Evolutionary conservation across 2,329 filamentous ascomycete genomes (phyloP).

Genomic region (Calonectria hongkongensis): DNA sequence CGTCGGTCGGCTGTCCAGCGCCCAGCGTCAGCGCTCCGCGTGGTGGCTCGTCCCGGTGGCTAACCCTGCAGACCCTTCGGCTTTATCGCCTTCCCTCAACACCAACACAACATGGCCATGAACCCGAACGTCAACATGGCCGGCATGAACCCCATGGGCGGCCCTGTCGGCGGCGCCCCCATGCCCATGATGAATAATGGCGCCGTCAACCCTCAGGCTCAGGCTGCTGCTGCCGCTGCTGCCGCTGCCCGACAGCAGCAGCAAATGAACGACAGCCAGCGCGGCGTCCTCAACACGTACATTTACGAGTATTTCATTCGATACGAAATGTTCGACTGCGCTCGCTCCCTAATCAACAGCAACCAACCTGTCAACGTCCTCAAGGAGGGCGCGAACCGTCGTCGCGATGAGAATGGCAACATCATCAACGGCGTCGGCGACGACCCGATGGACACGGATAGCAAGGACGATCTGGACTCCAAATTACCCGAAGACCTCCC

Average conservation of each 20-base stretch:
- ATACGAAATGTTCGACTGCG: conserved; percentile 88
- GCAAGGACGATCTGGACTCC: conserved; percentile 83
- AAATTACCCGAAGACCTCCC: conserved; percentile 90
- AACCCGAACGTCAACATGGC: conserved; percentile 80
- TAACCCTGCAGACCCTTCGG: conserved; percentile 56
- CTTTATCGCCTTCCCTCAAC: conserved; percentile 48
- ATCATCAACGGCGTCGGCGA: conserved; percentile 81
- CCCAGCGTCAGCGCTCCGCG: conserved; percentile 53
- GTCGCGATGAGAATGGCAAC: conserved; percentile 81
- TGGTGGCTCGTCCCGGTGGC: conserved; percentile 59
- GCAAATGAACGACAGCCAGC: conserved; percentile 68
- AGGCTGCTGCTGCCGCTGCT: conserved; percentile 56
- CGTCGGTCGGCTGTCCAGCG: conserved; percentile 58
- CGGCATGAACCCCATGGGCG: conserved; percentile 81
- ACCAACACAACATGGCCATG: conserved; percentile 64
- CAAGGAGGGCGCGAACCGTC: conserved; percentile 81
- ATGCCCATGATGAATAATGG: conserved; percentile 82
- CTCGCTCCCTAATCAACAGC: conserved; percentile 81
- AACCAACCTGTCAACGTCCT: conserved; percentile 80
- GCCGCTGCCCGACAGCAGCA: conserved; percentile 58
- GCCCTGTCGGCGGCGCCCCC: conserved; percentile 76
- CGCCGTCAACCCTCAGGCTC: conserved; percentile 59
- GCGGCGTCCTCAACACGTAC: conserved; percentile 84
- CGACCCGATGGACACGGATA: conserved; percentile 88
- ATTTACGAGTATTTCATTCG: conserved; percentile 95